These are phyloP conservation scores for Spinellus fusiger DNA, from an alignment of 192 early-diverging fungal genomes.

Conservation along the genomic window DNA sequence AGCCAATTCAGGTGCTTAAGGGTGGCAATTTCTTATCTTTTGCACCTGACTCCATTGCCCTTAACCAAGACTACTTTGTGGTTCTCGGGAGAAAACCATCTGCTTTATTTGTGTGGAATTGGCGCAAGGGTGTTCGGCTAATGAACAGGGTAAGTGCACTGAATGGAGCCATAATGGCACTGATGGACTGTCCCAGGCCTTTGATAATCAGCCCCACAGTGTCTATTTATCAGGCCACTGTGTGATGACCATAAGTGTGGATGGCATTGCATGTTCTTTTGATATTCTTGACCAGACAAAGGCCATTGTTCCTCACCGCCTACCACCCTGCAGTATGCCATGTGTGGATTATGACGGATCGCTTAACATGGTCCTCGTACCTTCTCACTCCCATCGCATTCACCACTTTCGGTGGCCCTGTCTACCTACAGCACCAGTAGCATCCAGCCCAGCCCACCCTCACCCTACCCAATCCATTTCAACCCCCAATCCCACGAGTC, in stretches of 20 bases:
- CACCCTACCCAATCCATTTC: not conserved
- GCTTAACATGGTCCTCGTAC: conserved; percentile 14
- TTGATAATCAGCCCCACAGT: conserved; percentile 30
- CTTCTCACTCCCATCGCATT: conserved; percentile 14
- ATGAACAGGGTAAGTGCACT: conserved; percentile 15
- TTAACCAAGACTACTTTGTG: conserved; percentile 28
- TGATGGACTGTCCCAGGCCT: conserved; percentile 23
- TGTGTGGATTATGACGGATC: conserved; percentile 20
- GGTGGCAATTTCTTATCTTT: conserved; percentile 24
- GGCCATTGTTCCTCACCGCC: not conserved
- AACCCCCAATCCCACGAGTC: not conserved
- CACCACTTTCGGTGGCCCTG: conserved; percentile 25
- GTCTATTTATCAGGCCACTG: conserved; percentile 23
- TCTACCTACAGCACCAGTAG: not conserved
- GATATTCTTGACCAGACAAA: conserved; percentile 20
- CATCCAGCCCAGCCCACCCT: not conserved
- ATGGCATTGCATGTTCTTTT: conserved; percentile 16
- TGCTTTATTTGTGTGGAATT: conserved; percentile 34
- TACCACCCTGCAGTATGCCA: conserved; percentile 24
- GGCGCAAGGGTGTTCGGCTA: conserved; percentile 29
- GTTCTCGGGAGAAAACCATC: conserved; percentile 28
- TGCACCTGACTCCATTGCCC: conserved; percentile 25
- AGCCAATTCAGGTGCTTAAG: conserved; percentile 29
- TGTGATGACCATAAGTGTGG: conserved; percentile 25
- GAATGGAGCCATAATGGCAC: not conserved